Evolutionary conservation across 306 rosid genomes (phyloP), one percentile per base, ranked within the genome.

Genomic region (Lupinus albus): DNA sequence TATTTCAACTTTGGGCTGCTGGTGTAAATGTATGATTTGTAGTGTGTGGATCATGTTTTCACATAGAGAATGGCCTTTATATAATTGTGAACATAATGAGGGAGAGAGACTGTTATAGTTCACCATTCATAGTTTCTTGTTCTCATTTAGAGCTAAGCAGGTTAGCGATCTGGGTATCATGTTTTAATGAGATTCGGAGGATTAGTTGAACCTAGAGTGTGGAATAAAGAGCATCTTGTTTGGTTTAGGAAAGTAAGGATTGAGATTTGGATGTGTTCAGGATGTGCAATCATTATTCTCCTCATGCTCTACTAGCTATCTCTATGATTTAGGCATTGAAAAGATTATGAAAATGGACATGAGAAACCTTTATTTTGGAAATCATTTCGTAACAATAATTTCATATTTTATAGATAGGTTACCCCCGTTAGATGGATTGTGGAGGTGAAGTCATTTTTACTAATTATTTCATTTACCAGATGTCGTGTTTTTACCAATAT

Each of bases 401-500:
- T 71, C 55, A 44, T 59, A 64, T 47, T 36, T 65, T 41, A 39
- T 38, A 7, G 11, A 41, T 36, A 32, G 28, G 39, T 61, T 69
- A 52, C 15, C 21, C 61, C 48, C 30, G 65, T 77, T 56, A 33
- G 33, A 35, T 61, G 56, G 64, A 74, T 74, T 57, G 36, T 53
- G 51, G 44, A 57, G 44, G 60, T 38, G 17, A 36, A 70, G 39
- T 64, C 49, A 52, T 52, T 60, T 60, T 74, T 51, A 20, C 62
- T 72, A 21, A 76, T 60, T 58, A 8, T 77, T 73, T 76, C 21
- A 39, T 75, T 64, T 52, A 28, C 72, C 84, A 94, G 99, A 94
- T 85, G 99, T 94, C 74, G 79, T 64, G 50, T 88, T 94, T 78
- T 84, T 94, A 46, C 99, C 99, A 21, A 70, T 91, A 61, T 94